Evolutionary conservation across 345 rosid species (phyloP).

Genomic region (Populus pruinosa): DNA sequence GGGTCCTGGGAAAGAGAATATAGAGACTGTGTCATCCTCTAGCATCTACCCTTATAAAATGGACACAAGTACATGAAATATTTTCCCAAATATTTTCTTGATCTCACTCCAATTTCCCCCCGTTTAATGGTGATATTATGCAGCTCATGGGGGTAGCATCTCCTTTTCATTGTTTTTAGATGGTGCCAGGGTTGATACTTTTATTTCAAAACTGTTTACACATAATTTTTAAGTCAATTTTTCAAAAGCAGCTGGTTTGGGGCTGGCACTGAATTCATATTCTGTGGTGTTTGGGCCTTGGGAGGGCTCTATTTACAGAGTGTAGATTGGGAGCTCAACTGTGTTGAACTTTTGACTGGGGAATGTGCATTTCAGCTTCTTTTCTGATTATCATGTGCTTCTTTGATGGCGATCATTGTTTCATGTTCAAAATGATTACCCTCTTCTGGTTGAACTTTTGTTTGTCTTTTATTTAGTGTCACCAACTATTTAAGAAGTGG

Average conservation of each 20-base stretch:
- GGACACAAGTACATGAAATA: too few species aligned
- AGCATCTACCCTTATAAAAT: not conserved
- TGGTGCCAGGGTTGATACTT: too few species aligned
- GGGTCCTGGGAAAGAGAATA: not conserved
- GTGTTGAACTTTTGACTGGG: not conserved
- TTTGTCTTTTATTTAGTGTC: not conserved
- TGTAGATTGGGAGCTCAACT: too few species aligned
- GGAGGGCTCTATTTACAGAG: too few species aligned
- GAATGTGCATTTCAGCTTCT: not conserved
- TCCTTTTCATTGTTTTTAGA: too few species aligned
- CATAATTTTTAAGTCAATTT: too few species aligned
- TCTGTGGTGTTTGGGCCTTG: too few species aligned
- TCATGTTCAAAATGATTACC: not conserved
- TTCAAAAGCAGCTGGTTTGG: too few species aligned
- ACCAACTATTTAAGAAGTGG: not conserved
- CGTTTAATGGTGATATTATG: too few species aligned
- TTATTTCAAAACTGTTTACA: too few species aligned
- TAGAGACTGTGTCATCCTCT: not conserved
- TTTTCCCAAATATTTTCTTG: not conserved
- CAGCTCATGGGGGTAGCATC: too few species aligned
- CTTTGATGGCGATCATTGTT: not conserved
- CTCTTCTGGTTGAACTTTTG: not conserved
- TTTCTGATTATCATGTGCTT: not conserved
- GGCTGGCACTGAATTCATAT: too few species aligned
- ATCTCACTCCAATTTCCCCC: not conserved